Evolutionary conservation across 2,329 filamentous ascomycete species (phyloP).

Genomic region (Cadophora gregata): DNA sequence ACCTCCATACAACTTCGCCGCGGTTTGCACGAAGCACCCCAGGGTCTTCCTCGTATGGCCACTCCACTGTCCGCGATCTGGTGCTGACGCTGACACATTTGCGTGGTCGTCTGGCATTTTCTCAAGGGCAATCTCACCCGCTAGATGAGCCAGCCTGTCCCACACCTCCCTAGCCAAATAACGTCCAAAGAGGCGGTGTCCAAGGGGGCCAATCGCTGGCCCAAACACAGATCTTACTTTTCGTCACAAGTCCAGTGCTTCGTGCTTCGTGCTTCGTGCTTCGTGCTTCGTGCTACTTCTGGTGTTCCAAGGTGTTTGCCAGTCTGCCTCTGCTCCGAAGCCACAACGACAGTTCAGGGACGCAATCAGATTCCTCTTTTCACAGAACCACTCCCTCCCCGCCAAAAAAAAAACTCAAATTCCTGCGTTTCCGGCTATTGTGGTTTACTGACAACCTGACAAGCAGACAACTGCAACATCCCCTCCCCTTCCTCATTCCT

Average conservation of each 20-base stretch:
- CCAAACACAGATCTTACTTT: not conserved
- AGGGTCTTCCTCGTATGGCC: constrained; percentile 3
- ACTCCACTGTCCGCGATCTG: not conserved
- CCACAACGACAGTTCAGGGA: not conserved
- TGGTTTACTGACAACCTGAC: constrained; percentile 10
- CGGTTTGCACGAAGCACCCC: not conserved
- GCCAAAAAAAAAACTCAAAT: constrained; percentile 14
- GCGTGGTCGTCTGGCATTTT: constrained; percentile 5
- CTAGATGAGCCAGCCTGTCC: constrained; percentile 2
- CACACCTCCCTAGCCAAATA: constrained; percentile 4
- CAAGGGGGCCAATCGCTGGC: constrained; percentile 7
- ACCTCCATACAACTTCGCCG: too few relatives aligned
- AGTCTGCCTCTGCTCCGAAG: constrained; percentile 6
- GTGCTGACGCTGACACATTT: constrained; percentile 3
- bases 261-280: too few relatives aligned
- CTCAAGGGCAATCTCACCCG: not conserved
- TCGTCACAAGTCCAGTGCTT: not conserved
- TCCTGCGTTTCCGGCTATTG: not conserved
- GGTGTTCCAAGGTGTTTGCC: not conserved
- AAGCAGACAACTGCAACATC: constrained; percentile 8
- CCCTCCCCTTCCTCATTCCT: not conserved
- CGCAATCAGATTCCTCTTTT: not conserved
- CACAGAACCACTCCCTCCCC: too few relatives aligned
- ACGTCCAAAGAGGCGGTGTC: constrained; percentile 13
- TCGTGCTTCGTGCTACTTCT: too few relatives aligned